Evolutionary conservation across 2,329 filamentous ascomycete species (phyloP), one percentile per base, ranked within the genome.

Genomic region (Aphanocladium album): DNA sequence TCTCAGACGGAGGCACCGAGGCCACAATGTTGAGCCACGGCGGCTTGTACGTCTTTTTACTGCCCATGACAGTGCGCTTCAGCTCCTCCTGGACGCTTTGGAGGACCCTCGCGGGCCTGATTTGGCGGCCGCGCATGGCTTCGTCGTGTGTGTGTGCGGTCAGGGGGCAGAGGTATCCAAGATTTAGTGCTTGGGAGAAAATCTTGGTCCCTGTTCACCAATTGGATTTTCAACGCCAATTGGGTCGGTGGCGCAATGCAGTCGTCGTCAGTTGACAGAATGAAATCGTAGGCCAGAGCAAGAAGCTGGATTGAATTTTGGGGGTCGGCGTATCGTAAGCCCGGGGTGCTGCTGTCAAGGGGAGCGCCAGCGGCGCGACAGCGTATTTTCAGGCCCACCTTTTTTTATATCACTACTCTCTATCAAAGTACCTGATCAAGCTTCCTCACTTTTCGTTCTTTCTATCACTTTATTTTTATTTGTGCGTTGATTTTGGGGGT

Each of bases 1-100:
- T 79, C 71, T 88, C 84, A 66, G 82, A 72, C 4, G 86, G 86
- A 39, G 85, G 84, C 41, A 84, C 79, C 14, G 73, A 70, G 66
- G 79, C 74, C 65, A 86, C 71, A 33, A 80, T 79, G 11, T 77
- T 70, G 62, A 80, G 79, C 83, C 83, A 86, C 57, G 79, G 72
- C 57, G 76, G 74, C 51, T 69, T 70, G 68, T 72, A 68, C 57
- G 68, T 69, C 19, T 35, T 68, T 62, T 73, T 66, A 62, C 65
- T 66, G 37, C 68, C 64, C 57, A 79, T 71, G 64, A 77, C 69
- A 54, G 68, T 71, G 64, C 77, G 73, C 67, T 76, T 73, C 59
- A 83, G 69, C 65, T 81, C 73, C 55, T 74, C 70, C 27, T 74
- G 70, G 63, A 80, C 75, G 62, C 75, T 74, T 68, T 80, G 75